Conservation (phyloP, 106 monocot genomes). For the Acanthochlamys bracteata region DNA sequence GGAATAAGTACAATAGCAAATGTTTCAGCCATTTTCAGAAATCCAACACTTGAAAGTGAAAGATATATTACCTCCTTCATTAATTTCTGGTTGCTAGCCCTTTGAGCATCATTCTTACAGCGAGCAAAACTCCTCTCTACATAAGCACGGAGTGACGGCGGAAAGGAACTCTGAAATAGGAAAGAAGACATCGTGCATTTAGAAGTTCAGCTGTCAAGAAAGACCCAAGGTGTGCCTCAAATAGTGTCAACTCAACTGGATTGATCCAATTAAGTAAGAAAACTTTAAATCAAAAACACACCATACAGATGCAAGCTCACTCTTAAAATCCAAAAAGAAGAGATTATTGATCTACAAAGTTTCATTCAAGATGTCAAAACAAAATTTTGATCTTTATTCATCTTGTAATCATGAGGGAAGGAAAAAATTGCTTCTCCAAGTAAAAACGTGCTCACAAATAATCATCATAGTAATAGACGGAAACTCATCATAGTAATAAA, state of each 20-base stretch:
- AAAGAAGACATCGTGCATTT: background rate
- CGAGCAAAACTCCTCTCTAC: constrained; percentile 79
- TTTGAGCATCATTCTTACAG: constrained; percentile 83
- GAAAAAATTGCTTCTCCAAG: too few relatives aligned
- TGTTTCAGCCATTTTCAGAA: background rate
- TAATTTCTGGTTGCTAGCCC: constrained; percentile 46
- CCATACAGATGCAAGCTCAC: too few relatives aligned
- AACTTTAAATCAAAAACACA: too few relatives aligned
- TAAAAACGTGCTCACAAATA: too few relatives aligned
- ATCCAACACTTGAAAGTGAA: background rate
- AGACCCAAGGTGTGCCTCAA: background rate
- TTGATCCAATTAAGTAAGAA: too few relatives aligned
- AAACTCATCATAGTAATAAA: too few relatives aligned
- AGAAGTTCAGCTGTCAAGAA: background rate
- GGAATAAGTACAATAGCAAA: background rate
- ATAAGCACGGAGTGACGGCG: constrained; percentile 64
- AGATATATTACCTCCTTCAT: constrained; percentile 71
- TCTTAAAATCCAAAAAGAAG: too few relatives aligned
- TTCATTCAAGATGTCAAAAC: too few relatives aligned
- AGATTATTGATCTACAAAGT: too few relatives aligned
- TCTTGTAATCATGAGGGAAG: too few relatives aligned
- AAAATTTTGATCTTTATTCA: too few relatives aligned
- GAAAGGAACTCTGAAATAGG: constrained; percentile 39
- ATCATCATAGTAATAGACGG: too few relatives aligned
- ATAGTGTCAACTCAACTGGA: background rate